Evolutionary conservation across 176 grass and related monocot genomes (phyloP), one percentile per base, ranked within the genome.

Genomic region (Aegilops sharonensis): DNA sequence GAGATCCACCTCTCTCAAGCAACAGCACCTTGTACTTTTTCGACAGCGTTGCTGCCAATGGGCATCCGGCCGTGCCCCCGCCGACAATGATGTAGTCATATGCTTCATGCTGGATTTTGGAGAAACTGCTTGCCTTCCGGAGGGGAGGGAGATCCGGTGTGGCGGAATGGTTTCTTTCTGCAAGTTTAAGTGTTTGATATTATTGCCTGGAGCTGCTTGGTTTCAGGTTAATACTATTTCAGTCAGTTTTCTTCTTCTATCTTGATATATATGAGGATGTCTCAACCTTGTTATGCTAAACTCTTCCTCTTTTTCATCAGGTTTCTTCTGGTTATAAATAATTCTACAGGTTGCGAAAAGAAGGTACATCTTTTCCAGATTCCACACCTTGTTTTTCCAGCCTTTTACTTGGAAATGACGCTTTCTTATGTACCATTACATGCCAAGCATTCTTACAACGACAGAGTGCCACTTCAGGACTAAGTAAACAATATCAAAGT

Each of bases 71-170:
- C 15, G 93, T 95, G 61, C 97, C 97, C 27, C 97, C 92, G 4
- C 97, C 97, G 2, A 98, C 83, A 32, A 98, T 81, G 47, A 98
- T 98, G 86, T 98, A 95, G 76, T 95, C 93, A 23, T 88, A 98
- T 61, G 77, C 47, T 63, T 94, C 82, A 24, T 67, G 72, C 39
- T 67, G 32, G 57, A 68, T 45, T 73, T 31, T 39, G 9, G 88
- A 75, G 86, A 95, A 98, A 69, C 88, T 89, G 88, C 93, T 92
- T 71, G 93, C 96, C 81, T 88, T 75, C 72, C 75, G 27, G 29
- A 98, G 67, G 31, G 90, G 84, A 29, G 96, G 90, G 45, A 87
- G 83, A 74, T 80, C 50, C 30, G 47, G 64, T 83, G 68, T 82
- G 9, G 24, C 85, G 37, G 62, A 83, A 59, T 83, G 61, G 29